Evolutionary conservation across 495 filamentous ascomycete genomes (phyloP).

Genomic region (Penicillium goetzii): DNA sequence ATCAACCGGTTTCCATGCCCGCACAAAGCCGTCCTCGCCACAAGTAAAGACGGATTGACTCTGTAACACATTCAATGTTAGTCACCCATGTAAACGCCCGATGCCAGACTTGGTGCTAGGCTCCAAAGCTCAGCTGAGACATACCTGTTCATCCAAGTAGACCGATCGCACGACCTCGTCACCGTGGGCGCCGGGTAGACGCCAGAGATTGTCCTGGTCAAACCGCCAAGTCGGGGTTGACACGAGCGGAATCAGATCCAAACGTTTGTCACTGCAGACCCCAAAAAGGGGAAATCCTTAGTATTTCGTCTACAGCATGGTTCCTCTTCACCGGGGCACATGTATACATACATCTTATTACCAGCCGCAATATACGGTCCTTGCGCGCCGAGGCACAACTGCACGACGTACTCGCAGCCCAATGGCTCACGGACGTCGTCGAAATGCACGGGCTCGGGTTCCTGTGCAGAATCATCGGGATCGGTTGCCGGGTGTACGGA

Average conservation of each 20-base stretch:
- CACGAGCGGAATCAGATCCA: conserved; percentile 69
- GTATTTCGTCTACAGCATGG: neutral
- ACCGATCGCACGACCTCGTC: conserved; percentile 83
- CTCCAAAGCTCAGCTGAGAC: conserved; percentile 15
- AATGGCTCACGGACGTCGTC: conserved; percentile 76
- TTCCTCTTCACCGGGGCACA: neutral
- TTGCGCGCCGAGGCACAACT: conserved; percentile 64
- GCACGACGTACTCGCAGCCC: conserved; percentile 80
- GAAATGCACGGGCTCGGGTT: conserved; percentile 59
- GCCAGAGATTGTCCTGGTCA: conserved; percentile 62
- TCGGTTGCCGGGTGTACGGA: conserved; percentile 73
- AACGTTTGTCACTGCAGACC: conserved; percentile 57
- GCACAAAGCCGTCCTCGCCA: conserved; percentile 77
- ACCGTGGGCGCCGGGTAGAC: conserved; percentile 76
- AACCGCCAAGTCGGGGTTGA: conserved; percentile 63
- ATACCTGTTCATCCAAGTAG: conserved; percentile 69
- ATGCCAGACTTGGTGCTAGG: neutral
- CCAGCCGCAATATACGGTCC: conserved; percentile 50
- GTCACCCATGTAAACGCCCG: neutral
- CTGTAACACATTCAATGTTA: conserved; percentile 34
- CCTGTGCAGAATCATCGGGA: conserved; percentile 56
- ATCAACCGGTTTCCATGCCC: conserved; percentile 43
- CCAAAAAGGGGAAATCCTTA: conserved; percentile 11
- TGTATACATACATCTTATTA: conserved; percentile 44
- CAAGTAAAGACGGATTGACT: conserved; percentile 71